These are phyloP conservation scores for Cyathus striatus DNA, from an alignment of 768 basidiomycete genomes.

Conservation along the genomic window DNA sequence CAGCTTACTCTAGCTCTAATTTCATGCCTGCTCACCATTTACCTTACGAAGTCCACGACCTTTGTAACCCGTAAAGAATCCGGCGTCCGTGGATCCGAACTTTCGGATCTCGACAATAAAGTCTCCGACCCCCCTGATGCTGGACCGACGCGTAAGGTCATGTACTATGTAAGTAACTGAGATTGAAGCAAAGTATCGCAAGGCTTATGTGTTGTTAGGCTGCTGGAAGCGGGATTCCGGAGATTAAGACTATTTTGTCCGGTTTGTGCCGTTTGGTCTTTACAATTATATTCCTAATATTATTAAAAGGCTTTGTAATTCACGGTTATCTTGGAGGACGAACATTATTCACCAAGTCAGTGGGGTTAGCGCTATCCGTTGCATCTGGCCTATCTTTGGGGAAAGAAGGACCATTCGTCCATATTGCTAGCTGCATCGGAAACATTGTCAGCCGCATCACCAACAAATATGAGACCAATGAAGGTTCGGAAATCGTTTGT, in stretches of 20 bases:
- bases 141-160: constrained; percentile 52
- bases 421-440: constrained; percentile 88
- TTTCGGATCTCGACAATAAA: constrained; percentile 26
- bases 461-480: constrained; percentile 90
- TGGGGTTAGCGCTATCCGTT: constrained; percentile 86
- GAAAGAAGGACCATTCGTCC: constrained; percentile 70
- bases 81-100: constrained; percentile 51
- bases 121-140: constrained; percentile 3
- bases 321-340: constrained; percentile 94
- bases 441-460: constrained; percentile 89
- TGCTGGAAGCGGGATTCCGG: constrained; percentile 93
- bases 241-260: constrained; percentile 92
- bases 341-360: constrained; percentile 83
- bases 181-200: constrained; percentile 9
- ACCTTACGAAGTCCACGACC: constrained; percentile 83
- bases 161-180: constrained; percentile 68
- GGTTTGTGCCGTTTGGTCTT: constrained; percentile 33
- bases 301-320: constrained; percentile 78
- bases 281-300: neutral
- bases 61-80: constrained; percentile 90
- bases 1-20: constrained; percentile 69
- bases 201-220: constrained; percentile 41
- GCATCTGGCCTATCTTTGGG: constrained; percentile 90
- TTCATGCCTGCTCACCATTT: constrained; percentile 79
- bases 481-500: constrained; percentile 48